These are phyloP conservation scores for Volvox carteri DNA, from an alignment of 163 green algal genomes.

Conservation along the genomic window DNA sequence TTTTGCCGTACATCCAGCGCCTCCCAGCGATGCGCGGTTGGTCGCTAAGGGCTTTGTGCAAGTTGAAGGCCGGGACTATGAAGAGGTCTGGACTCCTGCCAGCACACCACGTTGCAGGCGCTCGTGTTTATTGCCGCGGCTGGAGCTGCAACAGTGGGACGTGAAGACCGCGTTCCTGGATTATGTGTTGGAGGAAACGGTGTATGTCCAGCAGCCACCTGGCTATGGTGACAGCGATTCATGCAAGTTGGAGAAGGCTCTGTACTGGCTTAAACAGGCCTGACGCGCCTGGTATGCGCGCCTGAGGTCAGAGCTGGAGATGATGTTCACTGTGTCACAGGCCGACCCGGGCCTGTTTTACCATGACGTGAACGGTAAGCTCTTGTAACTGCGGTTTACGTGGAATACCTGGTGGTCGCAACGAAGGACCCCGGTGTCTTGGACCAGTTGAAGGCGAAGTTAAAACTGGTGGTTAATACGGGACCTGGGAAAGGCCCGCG, in stretches of 20 bases:
- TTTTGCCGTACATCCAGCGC: too few relatives aligned
- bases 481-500: too few relatives aligned
- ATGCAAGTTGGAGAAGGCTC: background rate
- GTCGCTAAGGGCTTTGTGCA: background rate
- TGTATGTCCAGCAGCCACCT: background rate
- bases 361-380: background rate
- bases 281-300: background rate
- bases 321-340: background rate
- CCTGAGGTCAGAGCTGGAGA: background rate
- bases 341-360: background rate
- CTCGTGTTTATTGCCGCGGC: background rate
- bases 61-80: background rate
- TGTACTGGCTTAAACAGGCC: background rate
- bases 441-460: background rate
- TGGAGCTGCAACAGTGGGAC: background rate
- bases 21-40: too few relatives aligned
- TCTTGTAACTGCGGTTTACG: background rate
- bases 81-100: background rate
- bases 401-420: background rate
- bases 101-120: background rate
- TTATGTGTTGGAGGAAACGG: background rate
- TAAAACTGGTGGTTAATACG: background rate
- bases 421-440: too few relatives aligned
- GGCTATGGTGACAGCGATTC: background rate
- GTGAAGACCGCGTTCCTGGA: background rate